Base-by-base conservation (phyloP, 148 eudicot species). In the Talinum fruticosum region DNA sequence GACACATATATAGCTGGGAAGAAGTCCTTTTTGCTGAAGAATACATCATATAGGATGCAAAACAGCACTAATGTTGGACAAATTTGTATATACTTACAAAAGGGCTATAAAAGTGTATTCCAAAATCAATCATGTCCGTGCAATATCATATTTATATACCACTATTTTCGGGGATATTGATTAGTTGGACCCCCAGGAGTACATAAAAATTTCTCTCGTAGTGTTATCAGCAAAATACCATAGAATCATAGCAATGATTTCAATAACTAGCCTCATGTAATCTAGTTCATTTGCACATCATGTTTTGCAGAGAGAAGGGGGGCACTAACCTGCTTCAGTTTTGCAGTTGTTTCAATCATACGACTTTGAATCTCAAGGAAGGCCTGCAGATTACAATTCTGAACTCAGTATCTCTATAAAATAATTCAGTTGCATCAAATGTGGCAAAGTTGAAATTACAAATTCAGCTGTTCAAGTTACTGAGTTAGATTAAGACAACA, bases 331-430 rank as follows among this genome's bases (percentile, higher is more conserved):
- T 93, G 98, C 81, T 93, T 93, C 81, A 93, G 78, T 80, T 93
- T 93, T 6, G 86, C 91, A 30, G 97, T 88, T 24, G 89, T 86
- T 72, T 91, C 98, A 69, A 93, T 82, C 98, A 93, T 85, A 45
- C 97, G 98, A 76, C 87, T 88, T 85, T 91, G 98, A 88, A 93
- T 90, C 85, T 93, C 97, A 35, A 91, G 32, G 85, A 91, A 93
- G 37, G 97, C 94, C 98, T 93, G 72, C 53, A 33, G 69, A 78
- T 72, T 38, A 16, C 10, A 21, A 33, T 32, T 33, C 61, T n/a
- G 6, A 37, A 49, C 79, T 59, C 79, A 74, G 49, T 21, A 76
- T 7, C 19, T 53, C 23, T 35, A 23, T 32, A 36, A 51, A 32
- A 54, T 0, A 67, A 66, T 72, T 30, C 30, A 36, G 8, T 57